Percentiles rank a stretch among this genome's conserved stretches.
Evolutionary conservation across 2,329 filamentous ascomycete species (phyloP).

Genomic region (Curvularia sp.): DNA sequence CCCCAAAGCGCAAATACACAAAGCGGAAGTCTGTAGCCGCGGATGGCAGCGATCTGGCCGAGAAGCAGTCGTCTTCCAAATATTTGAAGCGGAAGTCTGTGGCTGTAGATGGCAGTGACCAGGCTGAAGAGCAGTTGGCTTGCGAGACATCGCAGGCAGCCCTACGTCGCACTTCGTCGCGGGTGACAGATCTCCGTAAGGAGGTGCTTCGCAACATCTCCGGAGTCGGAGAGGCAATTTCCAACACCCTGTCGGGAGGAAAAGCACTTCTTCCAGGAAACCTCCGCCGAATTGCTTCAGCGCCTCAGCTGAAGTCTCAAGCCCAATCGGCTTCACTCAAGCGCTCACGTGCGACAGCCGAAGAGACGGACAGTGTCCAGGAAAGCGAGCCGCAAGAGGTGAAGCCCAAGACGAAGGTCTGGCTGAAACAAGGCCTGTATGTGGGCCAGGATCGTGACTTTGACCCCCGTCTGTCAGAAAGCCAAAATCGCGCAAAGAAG

Average conservation of each 20-base stretch:
- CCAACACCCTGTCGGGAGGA: slow-evolving; percentile 46
- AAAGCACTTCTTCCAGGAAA: slow-evolving; percentile 44
- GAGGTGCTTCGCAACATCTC: slow-evolving; percentile 43
- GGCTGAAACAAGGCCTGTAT: slow-evolving; percentile 83
- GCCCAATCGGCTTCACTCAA: slow-evolving; percentile 28
- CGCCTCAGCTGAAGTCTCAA: slow-evolving; percentile 30
- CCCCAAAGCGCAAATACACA: slow-evolving; percentile 30
- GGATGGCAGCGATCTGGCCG: slow-evolving; percentile 34
- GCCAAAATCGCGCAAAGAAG: slow-evolving; percentile 50
- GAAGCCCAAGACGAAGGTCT: slow-evolving; percentile 69
- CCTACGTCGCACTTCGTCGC: slow-evolving; percentile 43
- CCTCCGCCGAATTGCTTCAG: slow-evolving; percentile 39
- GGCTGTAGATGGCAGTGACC: slow-evolving; percentile 29
- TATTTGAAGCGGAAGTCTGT: slow-evolving; percentile 21
- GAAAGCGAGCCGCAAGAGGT: slow-evolving; percentile 24
- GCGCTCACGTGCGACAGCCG: slow-evolving; percentile 32
- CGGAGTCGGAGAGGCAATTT: slow-evolving; percentile 38
- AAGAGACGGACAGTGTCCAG: slow-evolving; percentile 26
- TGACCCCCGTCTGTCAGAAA: slow-evolving; percentile 56
- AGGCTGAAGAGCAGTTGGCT: slow-evolving; percentile 43
- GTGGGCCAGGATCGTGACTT: slow-evolving; percentile 72
- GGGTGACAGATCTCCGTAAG: slow-evolving; percentile 44
- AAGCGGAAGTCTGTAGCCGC: slow-evolving; percentile 22
- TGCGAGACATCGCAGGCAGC: slow-evolving; percentile 43
- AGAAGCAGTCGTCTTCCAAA: slow-evolving; percentile 21